phyloP scores from a whole-genome alignment of 2,329 filamentous ascomycete genomes.

The Claviceps digitariae region DNA sequence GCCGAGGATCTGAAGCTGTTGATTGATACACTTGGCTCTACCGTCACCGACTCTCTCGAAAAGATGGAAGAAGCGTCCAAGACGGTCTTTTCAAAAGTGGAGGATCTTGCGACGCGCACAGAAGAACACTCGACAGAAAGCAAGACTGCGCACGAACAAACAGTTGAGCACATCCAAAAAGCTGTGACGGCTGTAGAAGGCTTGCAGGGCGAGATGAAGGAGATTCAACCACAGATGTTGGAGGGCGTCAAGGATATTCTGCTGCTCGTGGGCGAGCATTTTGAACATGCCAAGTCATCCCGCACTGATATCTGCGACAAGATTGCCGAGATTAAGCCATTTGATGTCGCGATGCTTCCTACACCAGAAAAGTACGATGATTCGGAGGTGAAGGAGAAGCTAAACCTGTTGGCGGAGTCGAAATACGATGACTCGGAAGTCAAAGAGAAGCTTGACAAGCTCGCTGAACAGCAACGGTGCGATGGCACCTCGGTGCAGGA shows the following conservation, averaged over 20 bases:
- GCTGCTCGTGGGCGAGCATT: slow-evolving; percentile 70
- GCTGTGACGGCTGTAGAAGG: slow-evolving; percentile 59
- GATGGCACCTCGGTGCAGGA: slow-evolving; percentile 19
- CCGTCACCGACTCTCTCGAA: slow-evolving; percentile 69
- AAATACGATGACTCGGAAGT: slow-evolving; percentile 39
- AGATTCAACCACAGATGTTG: slow-evolving; percentile 80
- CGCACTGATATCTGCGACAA: slow-evolving; percentile 41
- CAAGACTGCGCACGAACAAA: slow-evolving; percentile 70
- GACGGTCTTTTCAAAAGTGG: slow-evolving; percentile 71
- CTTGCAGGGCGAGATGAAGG: slow-evolving; percentile 64
- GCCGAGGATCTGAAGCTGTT: slow-evolving; percentile 79
- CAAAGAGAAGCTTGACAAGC: slow-evolving; percentile 37
- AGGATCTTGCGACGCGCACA: slow-evolving; percentile 61
- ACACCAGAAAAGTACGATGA: slow-evolving; percentile 38
- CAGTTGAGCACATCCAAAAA: slow-evolving; percentile 67
- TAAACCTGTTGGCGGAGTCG: slow-evolving; percentile 18
- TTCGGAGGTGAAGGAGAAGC: slow-evolving; percentile 17
- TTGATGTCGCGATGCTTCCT: slow-evolving; percentile 44
- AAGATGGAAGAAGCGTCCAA: slow-evolving; percentile 80
- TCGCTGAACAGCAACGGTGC: slow-evolving; percentile 19
- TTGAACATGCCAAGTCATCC: slow-evolving; percentile 67
- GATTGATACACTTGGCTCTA: slow-evolving; percentile 70
- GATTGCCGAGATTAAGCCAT: slow-evolving; percentile 47
- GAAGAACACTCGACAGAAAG: slow-evolving; percentile 62
- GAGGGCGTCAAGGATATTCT: slow-evolving; percentile 79